These are phyloP conservation scores for Rhodotorula sp. DNA, from an alignment of 1,284 basidiomycete genomes.

Conservation along the genomic window DNA sequence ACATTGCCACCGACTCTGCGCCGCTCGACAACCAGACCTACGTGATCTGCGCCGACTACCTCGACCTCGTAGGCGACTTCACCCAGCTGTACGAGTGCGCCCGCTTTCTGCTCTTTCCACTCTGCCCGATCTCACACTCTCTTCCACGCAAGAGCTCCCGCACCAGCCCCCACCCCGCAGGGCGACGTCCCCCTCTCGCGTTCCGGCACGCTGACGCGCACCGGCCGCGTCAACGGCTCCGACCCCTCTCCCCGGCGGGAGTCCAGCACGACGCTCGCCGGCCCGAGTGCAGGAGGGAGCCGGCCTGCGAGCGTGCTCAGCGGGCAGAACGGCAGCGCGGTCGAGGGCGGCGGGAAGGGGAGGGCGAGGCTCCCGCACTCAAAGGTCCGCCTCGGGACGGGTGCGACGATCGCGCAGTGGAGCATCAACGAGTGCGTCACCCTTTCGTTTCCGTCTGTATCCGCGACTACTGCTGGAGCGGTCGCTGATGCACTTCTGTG, in stretches of 20 bases:
- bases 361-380: slow-evolving; percentile 26
- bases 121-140: neutral
- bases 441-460: neutral
- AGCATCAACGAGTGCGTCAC: slow-evolving; percentile 34
- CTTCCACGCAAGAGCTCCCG: slow-evolving; percentile 11
- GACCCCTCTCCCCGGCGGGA: neutral
- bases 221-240: neutral
- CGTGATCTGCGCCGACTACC: slow-evolving; percentile 85
- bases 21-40: slow-evolving; percentile 87
- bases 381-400: slow-evolving; percentile 36
- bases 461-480: no score
- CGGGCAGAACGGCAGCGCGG: neutral
- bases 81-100: slow-evolving; percentile 43
- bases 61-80: slow-evolving; percentile 83
- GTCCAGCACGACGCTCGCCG: neutral
- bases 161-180: neutral
- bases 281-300: neutral
- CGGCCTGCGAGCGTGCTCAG: neutral
- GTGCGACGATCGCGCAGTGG: slow-evolving; percentile 43
- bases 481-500: neutral
- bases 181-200: slow-evolving; percentile 13
- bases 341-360: neutral
- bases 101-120: neutral
- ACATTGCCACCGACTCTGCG: slow-evolving; percentile 87
- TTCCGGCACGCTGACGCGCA: slow-evolving; percentile 12